Conservation (phyloP, 2,329 filamentous ascomycete species). For the Didymella pomorum region DNA sequence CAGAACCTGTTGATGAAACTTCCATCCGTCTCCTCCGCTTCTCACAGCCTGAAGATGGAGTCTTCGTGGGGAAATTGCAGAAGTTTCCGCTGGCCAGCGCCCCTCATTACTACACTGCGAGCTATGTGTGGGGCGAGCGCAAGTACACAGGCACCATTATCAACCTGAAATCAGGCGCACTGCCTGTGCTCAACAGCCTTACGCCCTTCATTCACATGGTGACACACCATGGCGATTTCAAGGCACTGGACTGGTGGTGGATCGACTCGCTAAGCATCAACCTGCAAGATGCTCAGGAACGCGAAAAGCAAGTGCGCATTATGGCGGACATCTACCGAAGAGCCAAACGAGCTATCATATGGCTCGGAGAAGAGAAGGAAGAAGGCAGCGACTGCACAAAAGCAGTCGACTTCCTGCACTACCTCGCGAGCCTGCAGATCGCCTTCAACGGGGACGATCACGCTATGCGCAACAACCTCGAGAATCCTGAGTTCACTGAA, state of each 20-base stretch:
- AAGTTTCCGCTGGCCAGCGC: slow-evolving; percentile 34
- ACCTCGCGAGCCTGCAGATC: slow-evolving; percentile 31
- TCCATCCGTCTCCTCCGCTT: slow-evolving; percentile 39
- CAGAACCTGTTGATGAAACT: slow-evolving; percentile 23
- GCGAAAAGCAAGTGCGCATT: slow-evolving; percentile 41
- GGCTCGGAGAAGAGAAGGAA: slow-evolving; percentile 52
- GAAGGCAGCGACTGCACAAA: slow-evolving; percentile 46
- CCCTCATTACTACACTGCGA: slow-evolving; percentile 41
- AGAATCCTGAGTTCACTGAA: slow-evolving; percentile 24
- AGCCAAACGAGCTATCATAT: slow-evolving; percentile 33
- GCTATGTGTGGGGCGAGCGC: slow-evolving; percentile 41
- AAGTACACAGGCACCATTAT: slow-evolving; percentile 22
- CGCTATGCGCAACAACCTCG: slow-evolving; percentile 29
- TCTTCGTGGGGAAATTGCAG: slow-evolving; percentile 29
- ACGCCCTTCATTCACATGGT: slow-evolving; percentile 37
- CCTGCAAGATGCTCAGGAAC: slow-evolving; percentile 34
- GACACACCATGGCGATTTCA: slow-evolving; percentile 31
- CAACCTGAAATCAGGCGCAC: slow-evolving; percentile 20
- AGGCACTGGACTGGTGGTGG: slow-evolving; percentile 41
- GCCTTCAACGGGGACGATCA: slow-evolving; percentile 29
- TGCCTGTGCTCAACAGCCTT: slow-evolving; percentile 35
- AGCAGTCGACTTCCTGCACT: slow-evolving; percentile 36
- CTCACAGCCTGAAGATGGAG: slow-evolving; percentile 21
- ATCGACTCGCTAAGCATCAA: slow-evolving; percentile 46
- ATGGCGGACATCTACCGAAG: slow-evolving; percentile 44